Evolutionary conservation across 768 basidiomycete genomes (phyloP).

Genomic region (Mycena galericulata): DNA sequence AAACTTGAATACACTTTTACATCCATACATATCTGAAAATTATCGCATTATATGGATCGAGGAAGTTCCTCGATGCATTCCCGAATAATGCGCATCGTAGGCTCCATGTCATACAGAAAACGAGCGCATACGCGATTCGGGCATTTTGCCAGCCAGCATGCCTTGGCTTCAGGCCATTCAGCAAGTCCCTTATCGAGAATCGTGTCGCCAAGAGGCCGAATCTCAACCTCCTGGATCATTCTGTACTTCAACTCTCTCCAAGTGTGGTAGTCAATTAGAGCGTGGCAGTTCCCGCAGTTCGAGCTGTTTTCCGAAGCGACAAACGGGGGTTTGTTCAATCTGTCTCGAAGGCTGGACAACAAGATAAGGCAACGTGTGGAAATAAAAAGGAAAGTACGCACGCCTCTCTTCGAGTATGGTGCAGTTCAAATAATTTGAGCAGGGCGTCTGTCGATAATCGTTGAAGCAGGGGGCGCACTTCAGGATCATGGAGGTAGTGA

Average conservation of each 20-base stretch:
- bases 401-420: constrained; percentile 62
- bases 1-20: too few species aligned
- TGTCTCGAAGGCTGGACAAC: constrained; percentile 51
- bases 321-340: constrained; percentile 69
- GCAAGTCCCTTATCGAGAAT: constrained; percentile 59
- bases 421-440: constrained; percentile 66
- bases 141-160: constrained; percentile 73
- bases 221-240: constrained; percentile 69
- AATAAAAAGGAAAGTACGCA: constrained; percentile 33
- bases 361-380: not conserved
- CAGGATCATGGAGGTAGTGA: constrained; percentile 61
- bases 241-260: constrained; percentile 75
- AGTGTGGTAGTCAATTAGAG: constrained; percentile 64
- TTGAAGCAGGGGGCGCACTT: constrained; percentile 57
- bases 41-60: constrained; percentile 41
- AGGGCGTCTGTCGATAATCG: constrained; percentile 64
- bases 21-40: constrained; percentile 12
- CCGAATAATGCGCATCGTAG: constrained; percentile 58
- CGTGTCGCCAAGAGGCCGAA: constrained; percentile 69
- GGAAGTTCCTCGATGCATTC: constrained; percentile 66
- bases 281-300: constrained; percentile 66
- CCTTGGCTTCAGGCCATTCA: constrained; percentile 69
- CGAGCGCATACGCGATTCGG: constrained; percentile 56
- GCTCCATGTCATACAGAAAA: constrained; percentile 63
- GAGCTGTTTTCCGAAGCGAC: constrained; percentile 52